Evolutionary conservation across 257 asterid genomes (phyloP), one percentile per base, ranked within the genome.

Genomic region (Solanum corneliomulleri): DNA sequence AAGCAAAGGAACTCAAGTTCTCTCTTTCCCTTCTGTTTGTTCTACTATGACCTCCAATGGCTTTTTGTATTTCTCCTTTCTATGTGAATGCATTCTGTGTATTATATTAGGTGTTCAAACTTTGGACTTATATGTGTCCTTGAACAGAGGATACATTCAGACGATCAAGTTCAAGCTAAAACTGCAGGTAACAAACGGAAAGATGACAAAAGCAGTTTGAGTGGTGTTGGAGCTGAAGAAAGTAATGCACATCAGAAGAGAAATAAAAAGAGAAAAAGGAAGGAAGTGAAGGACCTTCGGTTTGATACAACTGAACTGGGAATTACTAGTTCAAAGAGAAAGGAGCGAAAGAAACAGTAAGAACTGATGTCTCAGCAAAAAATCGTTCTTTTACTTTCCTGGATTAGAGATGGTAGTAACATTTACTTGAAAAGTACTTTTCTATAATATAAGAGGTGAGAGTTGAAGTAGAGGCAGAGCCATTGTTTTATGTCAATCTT

Each of bases 341-440:
- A 94, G 91, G 98, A 97, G 89, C 98, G 94, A 86, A 94, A 90
- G 92, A 97, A 93, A 85, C 92, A 91, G 99, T 97, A 92, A 93
- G 98, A 27, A 31, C 81, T 76, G 37, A n/a, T 12, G 27, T 86
- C 52, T 39, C 35, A 27, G 13, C 35, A 23, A 68, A 33, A 29
- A 23, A 9, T 62, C 44, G 25, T n/a, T 82, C 81, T 29, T 9
- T 45, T 84, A 39, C 44, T 83, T 37, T 62, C 84, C 83, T 42
- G 64, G 71, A 27, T 86, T 58, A 18, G 44, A 45, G 31, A 52
- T 62, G 7, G 81, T 56, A 81, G 62, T 16, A 52, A 21, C 56
- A 4, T 56, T 69, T 58, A 29, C 35, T 72, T 85, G 71, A 15
- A 60, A 25, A 16, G 10, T 5, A 72, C 29, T n/a, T 42, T 58